Conservation (phyloP, 495 filamentous ascomycete genomes). For the Penicillium coffeae region DNA sequence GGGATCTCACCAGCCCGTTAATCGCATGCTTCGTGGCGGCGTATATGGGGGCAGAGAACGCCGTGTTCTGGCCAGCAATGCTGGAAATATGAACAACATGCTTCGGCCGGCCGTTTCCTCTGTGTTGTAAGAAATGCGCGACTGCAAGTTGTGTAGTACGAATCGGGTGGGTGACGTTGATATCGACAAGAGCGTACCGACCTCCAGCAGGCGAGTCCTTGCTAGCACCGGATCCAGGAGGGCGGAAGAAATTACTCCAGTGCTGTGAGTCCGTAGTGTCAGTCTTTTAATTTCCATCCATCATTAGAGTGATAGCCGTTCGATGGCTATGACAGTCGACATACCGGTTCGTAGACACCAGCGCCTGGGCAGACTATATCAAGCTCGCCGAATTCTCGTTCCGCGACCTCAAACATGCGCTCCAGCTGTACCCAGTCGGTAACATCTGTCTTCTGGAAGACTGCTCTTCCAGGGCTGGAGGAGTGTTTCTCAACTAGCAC, state of each 20-base stretch:
- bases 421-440: constrained; percentile 56
- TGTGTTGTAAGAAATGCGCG: constrained; percentile 45
- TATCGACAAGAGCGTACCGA: constrained; percentile 57
- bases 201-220: constrained; percentile 44
- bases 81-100: constrained; percentile 59
- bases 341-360: constrained; percentile 63
- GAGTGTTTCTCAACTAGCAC: constrained; percentile 51
- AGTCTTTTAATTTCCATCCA: neutral
- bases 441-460: constrained; percentile 64
- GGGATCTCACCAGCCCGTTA: constrained; percentile 53
- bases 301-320: no score
- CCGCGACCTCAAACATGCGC: constrained; percentile 52
- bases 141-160: constrained; percentile 64
- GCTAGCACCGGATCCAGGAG: constrained; percentile 49
- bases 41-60: constrained; percentile 54
- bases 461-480: constrained; percentile 37
- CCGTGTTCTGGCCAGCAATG: constrained; percentile 57
- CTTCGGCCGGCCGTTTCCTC: constrained; percentile 34
- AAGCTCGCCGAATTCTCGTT: constrained; percentile 51
- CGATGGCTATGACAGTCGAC: neutral
- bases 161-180: constrained; percentile 68
- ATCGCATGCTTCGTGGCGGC: constrained; percentile 61
- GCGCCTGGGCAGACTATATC: constrained; percentile 69
- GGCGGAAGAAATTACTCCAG: constrained; percentile 66
- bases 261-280: constrained; percentile 23